phyloP scores from a whole-genome alignment of 139 green algal species.

The Desmodesmus armatus region DNA sequence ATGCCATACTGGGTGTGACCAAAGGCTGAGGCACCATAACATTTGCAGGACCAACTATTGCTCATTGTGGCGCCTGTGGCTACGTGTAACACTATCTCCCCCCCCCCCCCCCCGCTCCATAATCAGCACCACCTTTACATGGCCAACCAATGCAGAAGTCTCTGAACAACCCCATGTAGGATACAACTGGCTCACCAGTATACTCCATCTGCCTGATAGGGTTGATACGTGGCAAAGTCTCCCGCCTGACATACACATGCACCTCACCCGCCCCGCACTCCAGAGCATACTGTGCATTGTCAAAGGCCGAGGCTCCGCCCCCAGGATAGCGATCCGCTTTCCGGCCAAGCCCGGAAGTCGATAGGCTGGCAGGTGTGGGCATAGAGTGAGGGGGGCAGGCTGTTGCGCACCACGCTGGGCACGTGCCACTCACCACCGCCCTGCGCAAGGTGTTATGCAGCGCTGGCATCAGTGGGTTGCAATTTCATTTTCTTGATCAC shows the following conservation, averaged over 20 bases:
- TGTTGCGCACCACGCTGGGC: constrained; percentile 45
- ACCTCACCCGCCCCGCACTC: constrained; percentile 47
- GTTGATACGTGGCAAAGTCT: constrained; percentile 59
- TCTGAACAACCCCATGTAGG: neutral
- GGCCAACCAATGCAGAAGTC: neutral
- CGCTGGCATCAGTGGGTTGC: too few relatives aligned
- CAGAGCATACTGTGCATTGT: constrained; percentile 63
- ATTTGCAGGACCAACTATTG: too few relatives aligned
- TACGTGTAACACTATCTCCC: neutral
- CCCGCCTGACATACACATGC: constrained; percentile 58
- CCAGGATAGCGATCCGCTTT: constrained; percentile 55
- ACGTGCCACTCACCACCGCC: constrained; percentile 64
- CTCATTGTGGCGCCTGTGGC: too few relatives aligned
- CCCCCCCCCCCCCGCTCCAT: neutral
- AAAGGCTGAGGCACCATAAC: constrained; percentile 53
- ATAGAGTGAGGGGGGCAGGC: constrained; percentile 36
- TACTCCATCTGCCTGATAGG: constrained; percentile 53
- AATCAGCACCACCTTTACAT: neutral
- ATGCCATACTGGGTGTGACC: constrained; percentile 62
- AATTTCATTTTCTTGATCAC: too few relatives aligned
- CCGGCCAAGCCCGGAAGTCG: constrained; percentile 49
- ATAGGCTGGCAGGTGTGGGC: constrained; percentile 53
- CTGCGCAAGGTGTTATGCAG: too few relatives aligned
- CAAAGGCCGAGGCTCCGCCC: constrained; percentile 56
- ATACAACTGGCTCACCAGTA: neutral